phyloP scores from a whole-genome alignment of 2,329 filamentous ascomycete species.

The Fusarium liriodendri region DNA sequence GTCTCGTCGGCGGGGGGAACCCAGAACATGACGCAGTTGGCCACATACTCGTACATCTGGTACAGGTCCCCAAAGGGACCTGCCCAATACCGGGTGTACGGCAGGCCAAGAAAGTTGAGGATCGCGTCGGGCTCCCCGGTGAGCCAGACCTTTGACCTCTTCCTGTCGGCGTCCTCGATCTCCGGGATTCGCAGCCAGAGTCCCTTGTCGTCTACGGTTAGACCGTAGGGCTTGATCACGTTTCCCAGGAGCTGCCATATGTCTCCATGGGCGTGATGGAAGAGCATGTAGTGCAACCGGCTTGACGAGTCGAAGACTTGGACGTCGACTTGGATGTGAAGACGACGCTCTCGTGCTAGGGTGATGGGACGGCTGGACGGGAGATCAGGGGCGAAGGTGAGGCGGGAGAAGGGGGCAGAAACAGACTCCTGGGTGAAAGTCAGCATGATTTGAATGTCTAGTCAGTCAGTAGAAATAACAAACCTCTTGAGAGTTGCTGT shows the following conservation, averaged over 20 bases:
- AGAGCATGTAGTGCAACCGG: slow-evolving; percentile 70
- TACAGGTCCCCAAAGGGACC: slow-evolving; percentile 64
- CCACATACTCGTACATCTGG: slow-evolving; percentile 72
- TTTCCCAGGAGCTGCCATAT: slow-evolving; percentile 73
- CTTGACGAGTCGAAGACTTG: slow-evolving; percentile 59
- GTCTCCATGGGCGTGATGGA: slow-evolving; percentile 80
- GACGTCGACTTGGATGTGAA: slow-evolving; percentile 77
- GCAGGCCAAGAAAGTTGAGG: slow-evolving; percentile 73
- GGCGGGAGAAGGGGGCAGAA: not conserved
- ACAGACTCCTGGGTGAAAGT: not conserved
- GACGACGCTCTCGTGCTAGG: not conserved
- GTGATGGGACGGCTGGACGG: not conserved
- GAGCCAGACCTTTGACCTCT: slow-evolving; percentile 69
- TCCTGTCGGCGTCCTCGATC: slow-evolving; percentile 70
- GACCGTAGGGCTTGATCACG: slow-evolving; percentile 71
- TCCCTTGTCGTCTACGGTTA: slow-evolving; percentile 72
- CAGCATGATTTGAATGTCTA: not conserved
- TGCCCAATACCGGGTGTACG: slow-evolving; percentile 58
- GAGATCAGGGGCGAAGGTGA: not conserved
- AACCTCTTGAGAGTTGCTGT: not conserved
- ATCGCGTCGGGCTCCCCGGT: slow-evolving; percentile 66
- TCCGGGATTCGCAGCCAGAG: slow-evolving; percentile 75
- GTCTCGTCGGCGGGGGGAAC: slow-evolving; percentile 48
- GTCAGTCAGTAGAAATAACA: not conserved
- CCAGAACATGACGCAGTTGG: slow-evolving; percentile 69